A percentile compares a stretch with the other conserved stretches of the same genome.
phyloP scores from a whole-genome alignment of 305 asterid genomes.

The Andrographis paniculata region DNA sequence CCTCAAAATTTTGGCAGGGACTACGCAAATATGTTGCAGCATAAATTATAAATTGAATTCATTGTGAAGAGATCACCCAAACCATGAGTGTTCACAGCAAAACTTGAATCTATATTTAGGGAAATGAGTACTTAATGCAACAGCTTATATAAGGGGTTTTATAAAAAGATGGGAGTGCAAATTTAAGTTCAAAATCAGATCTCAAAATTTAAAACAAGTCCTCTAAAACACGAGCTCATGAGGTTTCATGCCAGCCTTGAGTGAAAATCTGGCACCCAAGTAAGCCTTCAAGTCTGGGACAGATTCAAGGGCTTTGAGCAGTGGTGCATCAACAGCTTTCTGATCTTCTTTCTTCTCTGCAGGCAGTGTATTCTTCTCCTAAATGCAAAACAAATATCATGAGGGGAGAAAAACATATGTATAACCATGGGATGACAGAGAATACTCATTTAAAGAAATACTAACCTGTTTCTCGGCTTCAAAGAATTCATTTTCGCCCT shows the following conservation, averaged over 20 bases:
- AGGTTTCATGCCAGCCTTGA: conserved; percentile 65
- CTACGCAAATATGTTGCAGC: too few relatives aligned
- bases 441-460: neutral
- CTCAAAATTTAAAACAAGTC: neutral
- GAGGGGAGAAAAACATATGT: too few relatives aligned
- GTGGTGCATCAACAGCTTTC: conserved; percentile 45
- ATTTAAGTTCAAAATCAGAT: too few relatives aligned
- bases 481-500: conserved; percentile 55
- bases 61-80: too few relatives aligned
- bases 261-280: conserved; percentile 69
- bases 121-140: too few relatives aligned
- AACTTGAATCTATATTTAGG: too few relatives aligned
- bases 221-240: conserved; percentile 68
- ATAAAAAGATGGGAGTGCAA: too few relatives aligned
- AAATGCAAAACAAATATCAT: neutral
- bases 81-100: too few relatives aligned
- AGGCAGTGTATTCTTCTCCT: conserved; percentile 58
- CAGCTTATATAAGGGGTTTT: too few relatives aligned
- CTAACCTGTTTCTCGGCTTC: conserved; percentile 46
- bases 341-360: conserved; percentile 70
- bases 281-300: conserved; percentile 61
- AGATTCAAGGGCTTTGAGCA: conserved; percentile 46
- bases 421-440: neutral
- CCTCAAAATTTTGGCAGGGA: too few relatives aligned
- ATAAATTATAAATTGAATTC: too few relatives aligned